Evolutionary conservation across 305 asterid species (phyloP).

Genomic region (Solanum aculeatissimum): DNA sequence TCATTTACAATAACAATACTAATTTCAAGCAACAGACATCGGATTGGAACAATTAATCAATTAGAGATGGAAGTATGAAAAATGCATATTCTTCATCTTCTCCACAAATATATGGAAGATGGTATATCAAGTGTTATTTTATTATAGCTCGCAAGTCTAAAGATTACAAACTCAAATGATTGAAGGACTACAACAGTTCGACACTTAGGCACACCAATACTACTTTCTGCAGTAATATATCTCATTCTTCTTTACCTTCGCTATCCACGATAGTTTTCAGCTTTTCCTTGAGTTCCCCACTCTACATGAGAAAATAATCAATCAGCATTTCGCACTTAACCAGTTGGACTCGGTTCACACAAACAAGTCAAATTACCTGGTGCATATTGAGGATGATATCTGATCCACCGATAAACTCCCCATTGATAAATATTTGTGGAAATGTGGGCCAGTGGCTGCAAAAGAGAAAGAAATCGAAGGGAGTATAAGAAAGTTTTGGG

Average conservation of each 20-base stretch:
- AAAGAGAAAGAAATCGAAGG: neutral
- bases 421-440: conserved; percentile 90
- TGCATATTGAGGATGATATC: conserved; percentile 96
- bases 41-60: neutral
- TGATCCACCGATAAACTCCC: conserved; percentile 95
- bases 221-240: neutral
- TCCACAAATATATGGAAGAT: neutral
- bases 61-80: neutral
- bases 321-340: neutral
- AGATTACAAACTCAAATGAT: neutral
- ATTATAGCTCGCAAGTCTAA: neutral
- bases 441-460: conserved; percentile 99
- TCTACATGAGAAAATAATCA: conserved; percentile 30
- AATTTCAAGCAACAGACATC: neutral
- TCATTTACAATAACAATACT: neutral
- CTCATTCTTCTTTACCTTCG: conserved; percentile 25
- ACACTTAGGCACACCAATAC: neutral
- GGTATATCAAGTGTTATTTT: neutral
- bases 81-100: neutral
- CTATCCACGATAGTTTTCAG: conserved; percentile 27
- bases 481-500: neutral
- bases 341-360: neutral
- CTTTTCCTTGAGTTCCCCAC: conserved; percentile 63
- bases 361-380: conserved; percentile 38
- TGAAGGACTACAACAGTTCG: neutral